Evolutionary conservation across 2,329 filamentous ascomycete genomes (phyloP), one percentile per base, ranked within the genome.

Genomic region (Pestalotiopsis sp.): DNA sequence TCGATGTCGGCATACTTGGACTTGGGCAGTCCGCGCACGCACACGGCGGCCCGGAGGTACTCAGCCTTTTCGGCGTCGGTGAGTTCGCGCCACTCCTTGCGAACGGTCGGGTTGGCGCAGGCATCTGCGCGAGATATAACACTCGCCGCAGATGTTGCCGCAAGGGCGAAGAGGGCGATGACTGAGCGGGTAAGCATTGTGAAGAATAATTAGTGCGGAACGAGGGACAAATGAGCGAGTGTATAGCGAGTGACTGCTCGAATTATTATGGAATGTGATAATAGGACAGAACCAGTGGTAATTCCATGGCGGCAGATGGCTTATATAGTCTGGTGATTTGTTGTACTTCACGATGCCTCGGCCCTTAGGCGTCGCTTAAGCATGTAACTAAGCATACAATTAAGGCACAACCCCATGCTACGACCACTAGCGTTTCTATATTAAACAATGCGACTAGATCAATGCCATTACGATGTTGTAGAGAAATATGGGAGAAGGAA

Each of bases 1-100:
- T 70, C 45, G 23, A 64, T 64, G 68, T 64, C 61, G 20, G 61
- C 61, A 38, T 64, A 64, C 23, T 64, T 64, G 4, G 17, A 38
- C 41, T 64, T 64, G 38, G 61, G 61, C 17, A 64, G 61, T 38
- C 38, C 17, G n/a, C 61, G 61, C 61, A 80, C 68, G 57, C 78
- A 80, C n/a, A 73, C 69, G 2, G 79, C 77, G 12, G 78, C 76
- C 3, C 71, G 61, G 11, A 78, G 68, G 67, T 78, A 79, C n/a
- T 71, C 69, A 11, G 74, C 25, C 62, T 71, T 66, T 38, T 72
- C 61, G 9, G 14, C 39, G 31, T 38, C 45, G 13, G 17, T 14
- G 4, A 66, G 64, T 2, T 56, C 41, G 14, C 64, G 41, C 64
- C 64, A 66, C n/a, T 66, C 64, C 64, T 56, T 66, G 41, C 64